Evolutionary conservation across 1,284 basidiomycete genomes (phyloP).

Genomic region (Ustilago hordei): DNA sequence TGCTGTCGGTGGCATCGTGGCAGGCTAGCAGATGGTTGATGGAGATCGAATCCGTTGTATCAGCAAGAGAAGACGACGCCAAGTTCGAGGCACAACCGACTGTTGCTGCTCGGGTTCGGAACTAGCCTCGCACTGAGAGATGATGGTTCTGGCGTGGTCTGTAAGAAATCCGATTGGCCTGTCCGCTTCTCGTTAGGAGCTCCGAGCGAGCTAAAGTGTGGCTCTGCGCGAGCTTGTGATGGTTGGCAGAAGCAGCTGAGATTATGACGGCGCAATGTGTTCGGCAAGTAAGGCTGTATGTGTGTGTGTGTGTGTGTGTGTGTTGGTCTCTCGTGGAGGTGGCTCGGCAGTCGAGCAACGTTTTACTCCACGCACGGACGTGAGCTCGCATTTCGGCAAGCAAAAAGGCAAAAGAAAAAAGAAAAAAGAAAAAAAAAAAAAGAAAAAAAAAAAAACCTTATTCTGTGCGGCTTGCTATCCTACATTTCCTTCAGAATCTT

Average conservation of each 20-base stretch:
- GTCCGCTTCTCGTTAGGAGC: neutral
- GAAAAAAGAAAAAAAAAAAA: too few relatives aligned
- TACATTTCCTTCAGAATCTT: neutral
- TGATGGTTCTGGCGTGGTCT: neutral
- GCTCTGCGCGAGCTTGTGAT: neutral
- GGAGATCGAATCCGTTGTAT: neutral
- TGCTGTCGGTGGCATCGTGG: constrained; percentile 40
- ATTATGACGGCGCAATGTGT: neutral
- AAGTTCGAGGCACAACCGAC: neutral
- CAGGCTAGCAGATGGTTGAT: neutral
- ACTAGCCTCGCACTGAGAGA: neutral
- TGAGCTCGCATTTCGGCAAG: constrained; percentile 14
- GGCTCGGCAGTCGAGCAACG: constrained; percentile 12
- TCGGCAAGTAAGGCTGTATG: constrained; percentile 4
- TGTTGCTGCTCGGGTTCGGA: neutral
- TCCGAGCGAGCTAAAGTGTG: neutral
- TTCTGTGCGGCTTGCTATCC: neutral
- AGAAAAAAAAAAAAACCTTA: neutral
- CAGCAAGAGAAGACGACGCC: neutral
- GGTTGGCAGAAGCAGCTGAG: neutral
- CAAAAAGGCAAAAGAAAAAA: constrained; percentile 5
- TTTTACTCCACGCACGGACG: constrained; percentile 37
- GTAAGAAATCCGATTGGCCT: neutral
- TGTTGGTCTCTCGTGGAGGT: constrained; percentile 37
- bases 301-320: constrained; percentile 8